Percentiles rank a stretch among this genome's conserved stretches.
Evolutionary conservation across 352 stramenopile species (phyloP).

Genomic region (Globisporangium uncinulatum): DNA sequence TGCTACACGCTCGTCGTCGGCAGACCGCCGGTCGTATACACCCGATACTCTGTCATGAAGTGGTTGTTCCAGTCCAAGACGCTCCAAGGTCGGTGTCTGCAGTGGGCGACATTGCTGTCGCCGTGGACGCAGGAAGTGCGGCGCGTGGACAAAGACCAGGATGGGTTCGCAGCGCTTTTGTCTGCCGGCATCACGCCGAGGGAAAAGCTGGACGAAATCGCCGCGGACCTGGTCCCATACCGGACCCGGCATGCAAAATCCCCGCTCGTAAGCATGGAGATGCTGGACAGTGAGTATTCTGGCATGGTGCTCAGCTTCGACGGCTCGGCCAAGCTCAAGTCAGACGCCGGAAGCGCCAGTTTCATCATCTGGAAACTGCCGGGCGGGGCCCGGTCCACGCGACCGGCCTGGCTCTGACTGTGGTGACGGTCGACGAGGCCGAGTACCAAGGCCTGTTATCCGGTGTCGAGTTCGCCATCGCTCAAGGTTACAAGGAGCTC

Average conservation of each 20-base stretch:
- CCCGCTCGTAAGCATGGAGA: background rate
- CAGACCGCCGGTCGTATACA: slow-evolving; percentile 10
- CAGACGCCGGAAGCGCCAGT: background rate
- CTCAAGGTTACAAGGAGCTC: background rate
- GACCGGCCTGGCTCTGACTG: background rate
- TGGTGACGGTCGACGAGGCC: background rate
- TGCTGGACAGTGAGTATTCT: background rate
- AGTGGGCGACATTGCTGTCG: slow-evolving; percentile 15
- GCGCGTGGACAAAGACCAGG: slow-evolving; percentile 1
- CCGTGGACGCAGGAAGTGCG: no score
- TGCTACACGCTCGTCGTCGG: slow-evolving; percentile 8
- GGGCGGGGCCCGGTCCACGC: background rate
- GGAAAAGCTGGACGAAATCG: slow-evolving; percentile 6
- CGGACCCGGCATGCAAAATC: no score
- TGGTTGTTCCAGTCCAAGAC: no score
- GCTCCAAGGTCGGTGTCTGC: slow-evolving; percentile 7
- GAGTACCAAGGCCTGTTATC: background rate
- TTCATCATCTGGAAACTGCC: background rate
- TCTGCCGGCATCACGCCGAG: slow-evolving; percentile 8
- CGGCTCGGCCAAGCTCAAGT: background rate
- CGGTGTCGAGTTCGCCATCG: background rate
- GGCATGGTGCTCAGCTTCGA: background rate
- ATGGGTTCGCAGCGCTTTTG: slow-evolving; percentile 2
- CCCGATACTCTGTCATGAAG: background rate
- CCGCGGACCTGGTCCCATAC: slow-evolving; percentile 2